A percentile compares a stretch with the other conserved stretches of the same genome.
phyloP scores from a whole-genome alignment of 768 basidiomycete genomes.

The Hysterangium stoloniferum region DNA sequence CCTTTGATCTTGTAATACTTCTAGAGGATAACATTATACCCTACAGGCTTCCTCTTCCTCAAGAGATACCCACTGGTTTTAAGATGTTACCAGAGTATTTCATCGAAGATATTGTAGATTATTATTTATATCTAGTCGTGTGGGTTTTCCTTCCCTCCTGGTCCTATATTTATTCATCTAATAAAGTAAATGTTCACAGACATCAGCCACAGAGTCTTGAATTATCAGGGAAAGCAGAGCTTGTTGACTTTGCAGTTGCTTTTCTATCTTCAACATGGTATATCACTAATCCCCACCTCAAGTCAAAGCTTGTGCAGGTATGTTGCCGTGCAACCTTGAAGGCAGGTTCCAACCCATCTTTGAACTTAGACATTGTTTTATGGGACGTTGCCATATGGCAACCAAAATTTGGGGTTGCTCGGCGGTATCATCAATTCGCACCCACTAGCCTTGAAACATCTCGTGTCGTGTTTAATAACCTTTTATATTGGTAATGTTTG shows the following conservation, averaged over 20 bases:
- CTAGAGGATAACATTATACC: not conserved
- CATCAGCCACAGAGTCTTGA: conserved; percentile 75
- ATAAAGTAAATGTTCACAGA: conserved; percentile 25
- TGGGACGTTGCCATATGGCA: conserved; percentile 55
- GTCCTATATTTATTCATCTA: not conserved
- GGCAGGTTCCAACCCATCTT: not conserved
- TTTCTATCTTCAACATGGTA: conserved; percentile 94
- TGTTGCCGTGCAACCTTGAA: conserved; percentile 19
- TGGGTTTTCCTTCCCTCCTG: conserved; percentile 27
- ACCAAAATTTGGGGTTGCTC: conserved; percentile 64
- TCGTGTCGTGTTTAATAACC: conserved; percentile 86
- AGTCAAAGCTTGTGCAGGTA: conserved; percentile 93
- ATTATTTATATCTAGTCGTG: conserved; percentile 77
- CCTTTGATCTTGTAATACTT: not conserved
- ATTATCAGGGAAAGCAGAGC: conserved; percentile 74
- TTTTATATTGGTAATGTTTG: conserved; percentile 77
- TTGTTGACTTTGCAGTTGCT: conserved; percentile 81
- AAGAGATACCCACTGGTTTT: conserved; percentile 80
- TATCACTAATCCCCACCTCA: conserved; percentile 97
- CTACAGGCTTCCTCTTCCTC: conserved; percentile 74
- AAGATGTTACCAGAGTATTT: conserved; percentile 89
- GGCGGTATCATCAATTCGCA: conserved; percentile 80
- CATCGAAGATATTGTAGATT: conserved; percentile 89
- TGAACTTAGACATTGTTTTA: conserved; percentile 58
- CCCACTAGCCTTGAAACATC: conserved; percentile 74